Evolutionary conservation across 108 stramenopile genomes (phyloP), one percentile per base, ranked within the genome.

Genomic region (Cyclotella atomus): DNA sequence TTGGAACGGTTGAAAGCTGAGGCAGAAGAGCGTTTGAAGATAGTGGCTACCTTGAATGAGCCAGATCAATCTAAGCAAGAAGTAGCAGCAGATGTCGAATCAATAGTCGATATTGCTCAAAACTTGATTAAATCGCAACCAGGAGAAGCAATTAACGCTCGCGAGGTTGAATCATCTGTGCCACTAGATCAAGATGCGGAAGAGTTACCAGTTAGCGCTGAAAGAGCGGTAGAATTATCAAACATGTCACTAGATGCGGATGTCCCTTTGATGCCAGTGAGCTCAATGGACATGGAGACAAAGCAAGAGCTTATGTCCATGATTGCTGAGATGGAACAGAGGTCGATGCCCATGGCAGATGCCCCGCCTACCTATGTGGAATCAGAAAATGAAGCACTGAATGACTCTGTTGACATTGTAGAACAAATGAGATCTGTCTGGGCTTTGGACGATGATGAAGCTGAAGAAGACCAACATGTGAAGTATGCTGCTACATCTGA

Each of bases 381-480:
- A 32, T 41, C 20, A 20, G 36, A 41, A 41, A 43, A 5, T 10
- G 36, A 41, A 20, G 15, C 20, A 24, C 0, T 17, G 14, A 24
- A 41, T 41, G 60, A 61, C 19, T 61, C 60, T 24, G 41, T 24
- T 44, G 64, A 65, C 23, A 32, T 65, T 49, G 64, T 65, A 49
- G 64, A 65, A 32, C 47, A 65, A 43, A 68, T 65, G 64, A 45
- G 64, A 49, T 8, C 64, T n/a, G 73, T 47, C 46, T 46, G 62
- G 59, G 33, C 47, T 52, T 23, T 29, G 60, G 75, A 76, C 4
- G 57, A 68, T 2, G 67, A 61, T 27, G 75, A 76, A 17, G 47
- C 9, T 49, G 54, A 20, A 17, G 47, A 49, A 49, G 46, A 24
- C 27, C 55, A 29, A 45, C 64, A 57, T 17, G 49, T 45, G 15